phyloP scores from a whole-genome alignment of 352 stramenopile species.

The Blastocystis sp. region DNA sequence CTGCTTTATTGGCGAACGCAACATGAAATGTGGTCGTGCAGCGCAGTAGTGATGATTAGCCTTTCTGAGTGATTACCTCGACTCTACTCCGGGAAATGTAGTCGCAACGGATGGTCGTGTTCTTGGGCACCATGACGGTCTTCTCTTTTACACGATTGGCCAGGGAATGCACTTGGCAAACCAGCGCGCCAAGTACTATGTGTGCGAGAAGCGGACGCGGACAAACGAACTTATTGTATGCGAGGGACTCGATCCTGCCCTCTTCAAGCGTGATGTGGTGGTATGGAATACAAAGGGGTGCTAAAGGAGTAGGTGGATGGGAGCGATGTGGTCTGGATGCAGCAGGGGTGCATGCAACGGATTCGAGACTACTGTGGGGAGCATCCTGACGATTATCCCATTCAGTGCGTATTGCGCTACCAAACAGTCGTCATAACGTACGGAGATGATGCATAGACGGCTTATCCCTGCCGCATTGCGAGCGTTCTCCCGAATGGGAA shows the following conservation, averaged over 20 bases:
- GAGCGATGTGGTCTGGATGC: slow-evolving; percentile 81
- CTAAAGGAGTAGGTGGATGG: slow-evolving; percentile 77
- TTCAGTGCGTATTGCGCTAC: slow-evolving; percentile 80
- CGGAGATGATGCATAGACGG: slow-evolving; percentile 73
- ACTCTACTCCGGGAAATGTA: slow-evolving; percentile 78
- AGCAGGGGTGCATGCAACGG: slow-evolving; percentile 83
- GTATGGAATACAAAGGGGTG: slow-evolving; percentile 74
- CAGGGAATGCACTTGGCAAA: slow-evolving; percentile 86
- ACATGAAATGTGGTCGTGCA: slow-evolving; percentile 85
- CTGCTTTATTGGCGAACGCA: slow-evolving; percentile 94
- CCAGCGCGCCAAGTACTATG: slow-evolving; percentile 83
- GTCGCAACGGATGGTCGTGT: slow-evolving; percentile 76
- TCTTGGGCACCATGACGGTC: slow-evolving; percentile 79
- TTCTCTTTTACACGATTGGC: slow-evolving; percentile 86
- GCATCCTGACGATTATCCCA: slow-evolving; percentile 74
- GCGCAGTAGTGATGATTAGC: not conserved
- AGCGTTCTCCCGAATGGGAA: slow-evolving; percentile 73
- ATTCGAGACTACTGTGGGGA: slow-evolving; percentile 78
- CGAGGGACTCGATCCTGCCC: not conserved
- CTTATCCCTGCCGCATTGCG: slow-evolving; percentile 72
- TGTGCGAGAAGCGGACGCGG: slow-evolving; percentile 72
- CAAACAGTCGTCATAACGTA: slow-evolving; percentile 77
- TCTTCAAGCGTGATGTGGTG: slow-evolving; percentile 3
- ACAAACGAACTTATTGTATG: slow-evolving; percentile 44
- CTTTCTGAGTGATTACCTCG: slow-evolving; percentile 79